Percentiles rank a stretch among this genome's conserved stretches.
These are phyloP conservation scores for Tricholoma matsutake DNA, from an alignment of 768 basidiomycete species.

Conservation along the genomic window DNA sequence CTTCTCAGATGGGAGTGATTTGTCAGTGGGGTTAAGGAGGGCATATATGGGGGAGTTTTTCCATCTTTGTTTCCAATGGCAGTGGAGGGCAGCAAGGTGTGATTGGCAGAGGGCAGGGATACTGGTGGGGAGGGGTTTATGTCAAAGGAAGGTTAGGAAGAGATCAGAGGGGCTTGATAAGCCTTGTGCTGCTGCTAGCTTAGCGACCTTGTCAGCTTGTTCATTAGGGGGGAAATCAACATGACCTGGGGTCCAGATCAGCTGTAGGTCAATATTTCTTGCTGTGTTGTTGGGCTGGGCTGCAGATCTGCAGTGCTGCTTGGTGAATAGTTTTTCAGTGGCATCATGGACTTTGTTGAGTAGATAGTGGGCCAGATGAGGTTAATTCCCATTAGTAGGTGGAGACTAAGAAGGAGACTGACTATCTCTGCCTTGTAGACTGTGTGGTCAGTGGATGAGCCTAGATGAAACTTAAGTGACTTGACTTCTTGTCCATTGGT, in stretches of 20 bases:
- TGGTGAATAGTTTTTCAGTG: not conserved
- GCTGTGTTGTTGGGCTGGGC: not conserved
- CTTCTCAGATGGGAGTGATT: no score
- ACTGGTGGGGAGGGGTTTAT: constrained; percentile 12
- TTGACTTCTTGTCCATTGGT: not conserved
- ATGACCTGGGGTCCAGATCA: constrained; percentile 9
- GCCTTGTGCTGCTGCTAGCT: constrained; percentile 3
- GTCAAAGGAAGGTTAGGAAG: not conserved
- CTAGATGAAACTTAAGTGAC: constrained; percentile 2
- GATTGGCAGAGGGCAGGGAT: constrained; percentile 12
- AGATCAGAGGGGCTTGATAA: not conserved
- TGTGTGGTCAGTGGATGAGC: not conserved
- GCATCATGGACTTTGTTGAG: not conserved
- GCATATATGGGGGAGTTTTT: no score
- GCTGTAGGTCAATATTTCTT: not conserved
- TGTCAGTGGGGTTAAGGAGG: no score
- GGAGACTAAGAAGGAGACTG: not conserved
- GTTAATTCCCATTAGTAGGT: no score
- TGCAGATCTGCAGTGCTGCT: not conserved
- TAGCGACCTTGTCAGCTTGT: constrained; percentile 5
- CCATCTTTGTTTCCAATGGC: no score
- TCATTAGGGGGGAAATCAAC: constrained; percentile 9
- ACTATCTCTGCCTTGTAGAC: constrained; percentile 8
- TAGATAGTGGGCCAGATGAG: constrained; percentile 2
- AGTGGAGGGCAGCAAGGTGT: no score